Evolutionary conservation across 208 protist species (phyloP).

Genomic region (Naegleria gruberi): DNA sequence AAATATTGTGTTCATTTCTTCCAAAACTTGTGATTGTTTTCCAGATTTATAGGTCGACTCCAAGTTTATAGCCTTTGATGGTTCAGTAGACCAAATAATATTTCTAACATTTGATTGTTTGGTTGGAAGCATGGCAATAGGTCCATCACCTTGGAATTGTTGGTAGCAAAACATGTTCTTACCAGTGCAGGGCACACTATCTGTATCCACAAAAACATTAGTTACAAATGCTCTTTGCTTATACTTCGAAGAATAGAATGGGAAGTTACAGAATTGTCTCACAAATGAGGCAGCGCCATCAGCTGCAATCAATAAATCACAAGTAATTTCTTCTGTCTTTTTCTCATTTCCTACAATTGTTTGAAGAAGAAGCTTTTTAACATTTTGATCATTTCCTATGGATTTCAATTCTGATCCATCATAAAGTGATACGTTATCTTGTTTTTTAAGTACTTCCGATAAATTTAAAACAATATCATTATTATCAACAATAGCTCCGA

Average conservation of each 20-base stretch:
- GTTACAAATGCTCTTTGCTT: conserved; percentile 6
- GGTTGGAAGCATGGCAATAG: conserved; percentile 3
- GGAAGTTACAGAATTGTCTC: not conserved
- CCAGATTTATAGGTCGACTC: not conserved
- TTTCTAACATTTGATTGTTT: not conserved
- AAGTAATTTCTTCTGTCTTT: not conserved
- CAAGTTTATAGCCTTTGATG: not conserved
- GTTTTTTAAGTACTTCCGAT: not conserved
- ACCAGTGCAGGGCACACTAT: not conserved
- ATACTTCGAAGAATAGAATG: not conserved
- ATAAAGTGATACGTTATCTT: not conserved
- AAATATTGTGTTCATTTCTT: not conserved
- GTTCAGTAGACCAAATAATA: not conserved
- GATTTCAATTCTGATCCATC: not conserved
- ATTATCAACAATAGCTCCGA: not conserved
- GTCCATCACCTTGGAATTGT: not conserved
- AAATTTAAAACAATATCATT: conserved; percentile 3
- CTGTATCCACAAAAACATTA: not conserved
- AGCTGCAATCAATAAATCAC: not conserved
- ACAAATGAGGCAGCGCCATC: not conserved
- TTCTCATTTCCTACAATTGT: not conserved
- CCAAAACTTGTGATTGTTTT: not conserved
- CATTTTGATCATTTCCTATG: not conserved
- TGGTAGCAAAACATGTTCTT: not conserved
- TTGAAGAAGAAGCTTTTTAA: not conserved